Conservation (phyloP, 2,329 filamentous ascomycete species). For the Fusarium miscanthi region DNA sequence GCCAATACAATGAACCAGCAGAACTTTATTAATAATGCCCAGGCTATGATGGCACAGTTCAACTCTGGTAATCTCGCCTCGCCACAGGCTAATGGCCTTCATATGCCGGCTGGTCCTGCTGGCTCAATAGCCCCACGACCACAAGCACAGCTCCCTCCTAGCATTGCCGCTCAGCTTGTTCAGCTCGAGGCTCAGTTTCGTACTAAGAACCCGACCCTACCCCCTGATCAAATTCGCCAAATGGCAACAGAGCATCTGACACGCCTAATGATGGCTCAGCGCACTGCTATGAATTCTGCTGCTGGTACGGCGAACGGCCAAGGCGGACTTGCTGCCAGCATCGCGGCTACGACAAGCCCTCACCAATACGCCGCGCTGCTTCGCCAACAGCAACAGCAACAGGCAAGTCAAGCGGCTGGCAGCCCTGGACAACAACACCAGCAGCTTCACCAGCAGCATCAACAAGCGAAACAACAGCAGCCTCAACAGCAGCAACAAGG, state of each 20-base stretch:
- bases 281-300: constrained; percentile 66
- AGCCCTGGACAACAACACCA: constrained; percentile 45
- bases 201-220: constrained; percentile 62
- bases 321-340: constrained; percentile 60
- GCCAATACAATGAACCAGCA: constrained; percentile 62
- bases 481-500: constrained; percentile 31
- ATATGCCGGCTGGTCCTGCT: constrained; percentile 58
- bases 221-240: constrained; percentile 61
- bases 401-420: constrained; percentile 49
- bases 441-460: constrained; percentile 42
- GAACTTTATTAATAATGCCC: constrained; percentile 63
- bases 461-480: constrained; percentile 41
- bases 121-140: constrained; percentile 58
- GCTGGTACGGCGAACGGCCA: constrained; percentile 60
- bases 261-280: constrained; percentile 60
- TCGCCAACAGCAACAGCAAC: constrained; percentile 66
- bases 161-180: constrained; percentile 60
- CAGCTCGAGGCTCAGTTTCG: constrained; percentile 65
- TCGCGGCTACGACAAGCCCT: constrained; percentile 62
- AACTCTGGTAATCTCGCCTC: constrained; percentile 55
- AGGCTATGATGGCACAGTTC: constrained; percentile 64
- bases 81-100: constrained; percentile 58
- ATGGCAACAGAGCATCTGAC: constrained; percentile 64
- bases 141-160: constrained; percentile 58
- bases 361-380: constrained; percentile 70